Evolutionary conservation across 805 yeast genomes (phyloP), one percentile per base, ranked within the genome.

Genomic region (Candida odintsovae): DNA sequence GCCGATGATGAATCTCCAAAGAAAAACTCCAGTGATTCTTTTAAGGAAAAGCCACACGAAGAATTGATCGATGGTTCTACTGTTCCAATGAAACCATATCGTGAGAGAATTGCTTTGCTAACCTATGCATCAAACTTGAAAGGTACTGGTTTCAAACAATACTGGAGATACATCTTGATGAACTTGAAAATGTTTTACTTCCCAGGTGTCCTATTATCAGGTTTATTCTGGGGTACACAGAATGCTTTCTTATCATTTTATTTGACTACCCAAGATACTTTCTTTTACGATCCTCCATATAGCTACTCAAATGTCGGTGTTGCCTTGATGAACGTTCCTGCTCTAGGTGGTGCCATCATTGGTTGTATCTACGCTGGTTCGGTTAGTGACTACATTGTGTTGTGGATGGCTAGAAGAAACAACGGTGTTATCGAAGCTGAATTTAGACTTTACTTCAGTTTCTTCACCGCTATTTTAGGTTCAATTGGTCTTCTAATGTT

Each of bases 171-270:
- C 42, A 65, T 85, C 25, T 46, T 64, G 15, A 57, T 72, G 49
- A 76, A 77, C 61, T 62, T 79, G 50, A 71, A 78, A 52, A 82
- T 81, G 59, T 78, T 81, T 52, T 68, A 70, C 52, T 80, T 79
- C 58, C 87, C 87, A 2, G 84, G 86, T 2, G 82, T 80, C 13
- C 66, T 82, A 55, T 66, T 78, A 21, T 78, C 86, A 2, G 87
- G 88, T 42, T 49, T 82, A n/a, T 78, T 84, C 52, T 86, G 92
- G 92, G 92, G 92, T 40, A 70, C 80, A 48, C 92, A 85, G 62
- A 89, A 83, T 59, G 86, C 89, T 0, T 81, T 83, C 58, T 71
- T 85, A 52, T 78, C 90, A 0, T 85, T 86, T 56, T 86, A 84
- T 62, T 63, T 86, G 51, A 84, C 90, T 3, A 77, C 86, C 11